Conservation (phyloP, 768 basidiomycete genomes). For the Leccinum olivaceopallidum region DNA sequence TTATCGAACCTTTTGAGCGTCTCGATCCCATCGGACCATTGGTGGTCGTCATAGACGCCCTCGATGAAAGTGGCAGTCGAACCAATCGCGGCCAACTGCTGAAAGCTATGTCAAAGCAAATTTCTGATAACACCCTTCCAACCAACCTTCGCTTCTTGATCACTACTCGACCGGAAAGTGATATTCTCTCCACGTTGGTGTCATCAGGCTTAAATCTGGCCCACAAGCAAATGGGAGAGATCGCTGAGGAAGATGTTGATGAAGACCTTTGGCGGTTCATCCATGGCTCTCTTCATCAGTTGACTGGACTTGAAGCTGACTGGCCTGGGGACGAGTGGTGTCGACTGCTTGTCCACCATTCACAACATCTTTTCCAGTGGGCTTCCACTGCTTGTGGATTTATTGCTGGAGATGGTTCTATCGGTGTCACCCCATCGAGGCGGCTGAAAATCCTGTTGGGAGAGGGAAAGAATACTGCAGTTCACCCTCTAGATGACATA, state of each 20-base stretch:
- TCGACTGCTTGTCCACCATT: not conserved
- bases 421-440: fast-evolving
- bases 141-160: not conserved
- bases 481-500: not conserved
- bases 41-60: not conserved
- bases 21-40: not conserved
- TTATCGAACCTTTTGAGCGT: not conserved
- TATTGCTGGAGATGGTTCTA: not conserved
- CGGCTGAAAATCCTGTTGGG: not conserved
- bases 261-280: not conserved
- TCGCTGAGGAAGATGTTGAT: fast-evolving
- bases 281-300: not conserved
- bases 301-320: fast-evolving
- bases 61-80: not conserved
- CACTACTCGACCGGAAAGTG: not conserved
- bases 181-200: fast-evolving
- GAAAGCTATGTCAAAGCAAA: not conserved
- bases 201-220: not conserved
- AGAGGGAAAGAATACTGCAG: not conserved
- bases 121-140: not conserved
- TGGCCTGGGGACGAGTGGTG: not conserved
- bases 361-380: not conserved
- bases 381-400: not conserved
- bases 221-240: not conserved
- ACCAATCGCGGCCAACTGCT: not conserved